Conservation (phyloP, 768 basidiomycete genomes). For the Phlebiopsis flavidoalba region DNA sequence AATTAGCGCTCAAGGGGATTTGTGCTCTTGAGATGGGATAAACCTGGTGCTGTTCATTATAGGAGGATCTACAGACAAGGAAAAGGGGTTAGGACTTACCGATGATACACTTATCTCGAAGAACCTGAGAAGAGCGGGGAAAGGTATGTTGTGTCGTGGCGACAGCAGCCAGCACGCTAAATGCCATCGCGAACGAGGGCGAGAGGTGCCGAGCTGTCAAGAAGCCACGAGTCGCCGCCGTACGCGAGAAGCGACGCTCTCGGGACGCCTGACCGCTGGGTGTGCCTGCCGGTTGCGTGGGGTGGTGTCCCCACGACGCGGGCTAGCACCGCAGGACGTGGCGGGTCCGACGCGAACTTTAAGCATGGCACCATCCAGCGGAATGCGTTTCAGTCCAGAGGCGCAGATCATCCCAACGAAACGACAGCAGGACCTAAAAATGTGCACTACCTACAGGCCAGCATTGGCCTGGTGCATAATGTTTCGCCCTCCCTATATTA, state of each 20-base stretch:
- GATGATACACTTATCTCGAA: no score
- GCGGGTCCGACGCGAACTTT: not conserved
- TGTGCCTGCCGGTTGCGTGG: not conserved
- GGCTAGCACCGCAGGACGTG: not conserved
- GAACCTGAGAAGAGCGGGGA: not conserved
- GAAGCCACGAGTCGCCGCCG: not conserved
- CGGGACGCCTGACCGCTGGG: not conserved
- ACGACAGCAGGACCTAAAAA: not conserved
- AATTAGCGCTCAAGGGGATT: conserved; percentile 92
- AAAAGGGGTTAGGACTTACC: no score
- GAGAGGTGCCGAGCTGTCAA: not conserved
- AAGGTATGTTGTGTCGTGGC: not conserved
- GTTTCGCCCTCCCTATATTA: conserved; percentile 3
- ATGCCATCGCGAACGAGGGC: not conserved
- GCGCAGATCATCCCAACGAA: not conserved
- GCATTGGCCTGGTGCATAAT: not conserved
- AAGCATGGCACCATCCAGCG: not conserved
- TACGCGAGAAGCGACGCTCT: not conserved
- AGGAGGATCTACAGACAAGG: not conserved
- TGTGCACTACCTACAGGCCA: not conserved
- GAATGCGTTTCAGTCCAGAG: not conserved
- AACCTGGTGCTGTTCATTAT: not conserved
- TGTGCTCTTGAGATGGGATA: conserved; percentile 56
- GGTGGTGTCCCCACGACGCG: not conserved
- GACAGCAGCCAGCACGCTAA: not conserved